Conservation (phyloP, 192 early-diverging fungal genomes). For the Diversispora epigaea region DNA sequence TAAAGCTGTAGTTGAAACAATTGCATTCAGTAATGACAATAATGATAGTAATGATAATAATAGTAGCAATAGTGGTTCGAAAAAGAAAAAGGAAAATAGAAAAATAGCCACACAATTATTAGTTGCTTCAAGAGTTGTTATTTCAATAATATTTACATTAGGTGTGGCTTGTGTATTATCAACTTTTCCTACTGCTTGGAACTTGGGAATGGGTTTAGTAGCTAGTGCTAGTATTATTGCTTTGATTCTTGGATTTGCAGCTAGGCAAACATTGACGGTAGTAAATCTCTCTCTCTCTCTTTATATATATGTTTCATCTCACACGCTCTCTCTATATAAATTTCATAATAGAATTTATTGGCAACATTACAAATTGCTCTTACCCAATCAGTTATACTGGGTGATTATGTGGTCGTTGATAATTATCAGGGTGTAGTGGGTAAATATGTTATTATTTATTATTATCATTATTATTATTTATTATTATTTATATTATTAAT, state of each 20-base stretch:
- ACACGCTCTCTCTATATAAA: background rate
- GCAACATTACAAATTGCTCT: constrained; percentile 46
- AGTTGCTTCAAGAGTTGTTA: constrained; percentile 41
- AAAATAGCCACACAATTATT: constrained; percentile 44
- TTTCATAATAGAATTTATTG: constrained; percentile 36
- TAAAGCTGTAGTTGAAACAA: constrained; percentile 38
- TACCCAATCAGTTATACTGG: constrained; percentile 45
- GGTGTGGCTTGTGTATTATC: constrained; percentile 38
- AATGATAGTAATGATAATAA: too few species aligned
- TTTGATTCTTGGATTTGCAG: constrained; percentile 42
- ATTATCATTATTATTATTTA: background rate
- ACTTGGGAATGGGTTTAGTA: constrained; percentile 40
- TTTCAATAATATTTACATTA: constrained; percentile 39
- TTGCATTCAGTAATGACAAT: background rate
- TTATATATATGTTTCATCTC: background rate
- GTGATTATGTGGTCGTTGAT: constrained; percentile 40
- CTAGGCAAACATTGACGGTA: constrained; percentile 45
- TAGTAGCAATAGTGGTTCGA: constrained; percentile 21
- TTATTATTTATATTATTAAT: background rate
- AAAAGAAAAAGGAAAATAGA: background rate
- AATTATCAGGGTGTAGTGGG: constrained; percentile 33
- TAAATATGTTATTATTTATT: background rate
- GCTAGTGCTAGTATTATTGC: constrained; percentile 47
- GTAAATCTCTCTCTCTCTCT: background rate
- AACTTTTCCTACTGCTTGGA: constrained; percentile 46